Base-by-base conservation (phyloP, 2,329 filamentous ascomycete genomes). In the Lasiodiplodia citricola region DNA sequence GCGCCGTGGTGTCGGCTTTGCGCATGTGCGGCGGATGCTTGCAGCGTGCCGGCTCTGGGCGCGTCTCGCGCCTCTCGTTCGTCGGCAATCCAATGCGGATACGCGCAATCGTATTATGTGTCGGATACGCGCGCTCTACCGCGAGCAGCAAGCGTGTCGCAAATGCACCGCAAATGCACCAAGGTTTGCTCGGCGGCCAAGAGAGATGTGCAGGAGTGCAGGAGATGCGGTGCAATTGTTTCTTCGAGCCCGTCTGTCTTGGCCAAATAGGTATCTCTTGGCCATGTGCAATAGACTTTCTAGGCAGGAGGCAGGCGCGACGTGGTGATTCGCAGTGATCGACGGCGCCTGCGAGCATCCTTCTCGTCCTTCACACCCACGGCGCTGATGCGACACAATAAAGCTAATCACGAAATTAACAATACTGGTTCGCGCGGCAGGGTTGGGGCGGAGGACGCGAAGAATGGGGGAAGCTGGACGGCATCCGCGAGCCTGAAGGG, bases 241-340 rank as follows among this genome's bases (percentile, higher is more conserved):
- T 60, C 41, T 25, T 63, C 37, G 23, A 44, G 37, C 16, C n/a
- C 35, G 58, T 25, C 41, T 25, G 25, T 51, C 58, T 63, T 63
- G 58, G 58, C 58, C 21, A 51, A 63, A 63, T 51, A 37, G 58
- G 5, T 25, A 31, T 25, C 25, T 54, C 60, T 64, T 64, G 60
- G 60, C 60, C 60, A 5, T 47, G 25, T 28, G 10, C 5, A 16
- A 38, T 64, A 64, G 44, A 38, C n/a, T 64, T 64, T 64, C 60
- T 64, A 21, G 60, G 60, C 60, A 64, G 60, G 60, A 52, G 44
- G 28, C 31, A 52, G 47, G 60, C 44, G 60, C 60, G 47, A 64
- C 60, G 31, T 35, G 44, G 44, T 31, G 58, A 54, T 52, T 64
- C 14, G 35, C 44, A 37, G 41, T 37, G 58, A 51, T 63, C 58